Evolutionary conservation across 2,329 filamentous ascomycete species (phyloP).

Genomic region (Fusarium citri): DNA sequence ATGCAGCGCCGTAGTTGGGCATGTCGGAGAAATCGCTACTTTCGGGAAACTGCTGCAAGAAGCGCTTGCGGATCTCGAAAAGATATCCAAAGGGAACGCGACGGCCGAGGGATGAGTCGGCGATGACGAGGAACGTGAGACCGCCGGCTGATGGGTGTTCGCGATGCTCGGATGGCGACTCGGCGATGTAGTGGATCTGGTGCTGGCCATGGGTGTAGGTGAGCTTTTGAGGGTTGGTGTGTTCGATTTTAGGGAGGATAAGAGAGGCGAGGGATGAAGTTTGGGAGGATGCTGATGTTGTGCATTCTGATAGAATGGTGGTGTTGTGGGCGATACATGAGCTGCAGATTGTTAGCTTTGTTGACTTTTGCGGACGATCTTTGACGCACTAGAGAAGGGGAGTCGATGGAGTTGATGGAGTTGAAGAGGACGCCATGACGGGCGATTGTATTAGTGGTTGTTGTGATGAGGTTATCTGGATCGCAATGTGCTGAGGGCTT

Average conservation of each 20-base stretch:
- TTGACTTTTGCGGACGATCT: background rate
- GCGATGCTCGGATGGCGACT: slow-evolving; percentile 76
- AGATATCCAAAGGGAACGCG: slow-evolving; percentile 94
- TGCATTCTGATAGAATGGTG: slow-evolving; percentile 94
- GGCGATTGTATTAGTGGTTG: background rate
- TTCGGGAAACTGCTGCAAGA: slow-evolving; percentile 76
- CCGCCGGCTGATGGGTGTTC: slow-evolving; percentile 75
- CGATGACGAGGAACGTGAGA: slow-evolving; percentile 91
- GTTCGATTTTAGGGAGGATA: slow-evolving; percentile 94
- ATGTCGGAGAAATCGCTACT: slow-evolving; percentile 79
- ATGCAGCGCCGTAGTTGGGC: slow-evolving; percentile 89
- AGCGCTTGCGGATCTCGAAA: slow-evolving; percentile 88
- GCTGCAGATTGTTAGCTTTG: slow-evolving; percentile 59
- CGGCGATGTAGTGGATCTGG: slow-evolving; percentile 95
- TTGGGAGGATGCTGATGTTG: slow-evolving; percentile 82
- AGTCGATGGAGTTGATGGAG: slow-evolving; percentile 70
- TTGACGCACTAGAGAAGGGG: slow-evolving; percentile 77
- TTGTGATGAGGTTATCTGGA: background rate
- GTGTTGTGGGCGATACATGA: slow-evolving; percentile 94
- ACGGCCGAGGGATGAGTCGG: slow-evolving; percentile 82
- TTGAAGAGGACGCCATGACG: slow-evolving; percentile 77
- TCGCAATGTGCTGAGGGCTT: background rate
- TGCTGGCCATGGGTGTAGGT: slow-evolving; percentile 93
- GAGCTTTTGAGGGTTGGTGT: slow-evolving; percentile 83
- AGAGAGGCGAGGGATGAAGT: slow-evolving; percentile 90